Conservation (phyloP, 2,329 filamentous ascomycete genomes). For the Massarina eburnea region DNA sequence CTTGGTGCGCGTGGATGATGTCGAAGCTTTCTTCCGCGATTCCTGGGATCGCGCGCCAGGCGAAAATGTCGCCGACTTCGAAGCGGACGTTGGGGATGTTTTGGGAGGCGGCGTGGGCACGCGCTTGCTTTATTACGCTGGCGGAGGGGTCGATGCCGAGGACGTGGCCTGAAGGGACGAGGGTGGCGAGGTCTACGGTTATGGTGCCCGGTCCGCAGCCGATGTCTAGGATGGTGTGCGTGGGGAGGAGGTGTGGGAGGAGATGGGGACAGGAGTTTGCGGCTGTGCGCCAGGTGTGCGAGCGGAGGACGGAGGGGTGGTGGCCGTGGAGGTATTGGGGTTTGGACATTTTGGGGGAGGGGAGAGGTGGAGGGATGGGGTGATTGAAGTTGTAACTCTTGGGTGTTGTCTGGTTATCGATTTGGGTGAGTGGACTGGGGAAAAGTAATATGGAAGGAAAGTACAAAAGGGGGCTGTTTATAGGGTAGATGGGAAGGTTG, state of each 20-base stretch:
- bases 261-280: conserved; percentile 47
- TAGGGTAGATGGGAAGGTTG: no score
- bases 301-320: conserved; percentile 43
- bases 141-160: conserved; percentile 50
- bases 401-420: no score
- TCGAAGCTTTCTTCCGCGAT: conserved; percentile 52
- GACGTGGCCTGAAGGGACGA: conserved; percentile 48
- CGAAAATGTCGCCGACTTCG: conserved; percentile 45
- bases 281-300: conserved; percentile 50
- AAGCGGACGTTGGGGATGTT: conserved; percentile 46
- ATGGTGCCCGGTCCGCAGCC: conserved; percentile 54
- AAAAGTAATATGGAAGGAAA: not conserved
- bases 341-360: no score
- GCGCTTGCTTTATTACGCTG: conserved; percentile 46
- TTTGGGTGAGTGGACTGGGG: not conserved
- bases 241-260: conserved; percentile 34
- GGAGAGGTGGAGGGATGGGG: no score
- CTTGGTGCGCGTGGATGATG: conserved; percentile 61
- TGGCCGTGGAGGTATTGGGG: conserved; percentile 49
- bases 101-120: conserved; percentile 36
- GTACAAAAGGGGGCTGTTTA: no score
- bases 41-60: conserved; percentile 48
- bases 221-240: conserved; percentile 48
- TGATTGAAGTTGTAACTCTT: no score
- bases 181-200: conserved; percentile 46